Evolutionary conservation across 2,329 filamentous ascomycete species (phyloP), one percentile per base, ranked within the genome.

Genomic region (Verticillium klebahnii): DNA sequence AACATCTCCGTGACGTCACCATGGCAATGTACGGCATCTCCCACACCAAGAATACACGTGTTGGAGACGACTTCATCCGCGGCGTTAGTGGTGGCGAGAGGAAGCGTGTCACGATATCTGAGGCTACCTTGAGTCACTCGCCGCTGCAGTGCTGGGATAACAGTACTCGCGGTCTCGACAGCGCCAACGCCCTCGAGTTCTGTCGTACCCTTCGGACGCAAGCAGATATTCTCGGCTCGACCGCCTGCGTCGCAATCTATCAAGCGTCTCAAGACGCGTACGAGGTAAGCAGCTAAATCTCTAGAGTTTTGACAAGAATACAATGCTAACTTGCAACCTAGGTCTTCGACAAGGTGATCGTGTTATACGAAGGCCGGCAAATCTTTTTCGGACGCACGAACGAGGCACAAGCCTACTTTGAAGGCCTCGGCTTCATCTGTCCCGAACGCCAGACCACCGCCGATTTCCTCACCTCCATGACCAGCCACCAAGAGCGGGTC

Each of bases 301-400:
- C 8, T 15, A 34, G 14, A 9, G 3, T 29, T 6, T 6, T 29
- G 29, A 29, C 29, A 29, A 6, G 29, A 29, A 29, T 29, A 29
- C 29, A 6, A 29, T 29, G 29, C 29, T 29, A 29, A 29, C 5
- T 6, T 29, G 29, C 29, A 4, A 3, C 8, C 3, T 11, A 68
- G 65, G 70, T 85, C 1, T 89, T 90, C 67, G 87, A 90, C 74
- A 90, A 90, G 69, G 87, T 86, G 0, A 74, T 88, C 3, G 77
- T 91, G 0, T 79, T 90, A 2, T 88, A 89, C 69, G 84, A 89
- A 65, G 88, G 88, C 8, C 83, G 83, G 61, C 86, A 88, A 67
- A 85, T 89, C 60, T 92, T 83, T 75, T 91, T 87, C 61, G 89
- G 89, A 15, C 79, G 77, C 2, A 82, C 83, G 0, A 78, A 80